Conservation (phyloP, 1,284 basidiomycete species). For the Trichosporon sp. region DNA sequence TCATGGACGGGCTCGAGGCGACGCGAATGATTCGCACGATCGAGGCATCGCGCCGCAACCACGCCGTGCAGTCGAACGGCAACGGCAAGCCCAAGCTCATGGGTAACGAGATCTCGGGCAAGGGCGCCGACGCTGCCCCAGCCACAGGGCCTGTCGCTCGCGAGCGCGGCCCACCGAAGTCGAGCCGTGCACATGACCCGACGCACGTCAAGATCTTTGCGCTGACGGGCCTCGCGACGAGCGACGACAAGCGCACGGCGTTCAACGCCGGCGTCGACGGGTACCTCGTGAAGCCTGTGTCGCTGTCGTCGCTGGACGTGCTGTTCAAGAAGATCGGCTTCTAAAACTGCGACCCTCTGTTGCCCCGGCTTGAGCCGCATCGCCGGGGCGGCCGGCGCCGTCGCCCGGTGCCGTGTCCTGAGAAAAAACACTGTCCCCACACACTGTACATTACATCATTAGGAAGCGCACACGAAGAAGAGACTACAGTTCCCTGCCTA, state of each 20-base stretch:
- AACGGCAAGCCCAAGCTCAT: background rate
- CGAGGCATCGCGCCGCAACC: constrained; percentile 57
- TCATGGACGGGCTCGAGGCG: constrained; percentile 82
- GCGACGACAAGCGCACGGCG: constrained; percentile 85
- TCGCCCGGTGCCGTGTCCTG: too few species aligned
- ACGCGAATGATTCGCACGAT: constrained; percentile 75
- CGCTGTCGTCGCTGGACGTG: constrained; percentile 78
- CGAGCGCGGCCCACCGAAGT: constrained; percentile 28
- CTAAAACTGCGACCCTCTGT: background rate
- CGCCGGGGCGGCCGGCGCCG: too few species aligned
- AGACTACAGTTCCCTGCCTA: too few species aligned
- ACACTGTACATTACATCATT: too few species aligned
- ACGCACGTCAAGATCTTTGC: constrained; percentile 66
- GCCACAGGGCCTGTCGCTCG: constrained; percentile 12
- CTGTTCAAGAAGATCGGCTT: constrained; percentile 61
- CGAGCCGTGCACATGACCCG: constrained; percentile 6
- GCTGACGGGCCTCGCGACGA: constrained; percentile 83
- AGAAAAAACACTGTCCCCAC: too few species aligned
- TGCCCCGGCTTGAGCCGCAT: too few species aligned
- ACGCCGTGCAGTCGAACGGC: background rate
- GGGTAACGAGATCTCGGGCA: background rate
- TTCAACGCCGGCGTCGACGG: constrained; percentile 92
- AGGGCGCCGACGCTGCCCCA: background rate
- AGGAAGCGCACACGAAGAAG: too few species aligned
- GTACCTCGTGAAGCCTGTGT: constrained; percentile 88